phyloP scores from a whole-genome alignment of 305 asterid species.

The Petunia hybrid region DNA sequence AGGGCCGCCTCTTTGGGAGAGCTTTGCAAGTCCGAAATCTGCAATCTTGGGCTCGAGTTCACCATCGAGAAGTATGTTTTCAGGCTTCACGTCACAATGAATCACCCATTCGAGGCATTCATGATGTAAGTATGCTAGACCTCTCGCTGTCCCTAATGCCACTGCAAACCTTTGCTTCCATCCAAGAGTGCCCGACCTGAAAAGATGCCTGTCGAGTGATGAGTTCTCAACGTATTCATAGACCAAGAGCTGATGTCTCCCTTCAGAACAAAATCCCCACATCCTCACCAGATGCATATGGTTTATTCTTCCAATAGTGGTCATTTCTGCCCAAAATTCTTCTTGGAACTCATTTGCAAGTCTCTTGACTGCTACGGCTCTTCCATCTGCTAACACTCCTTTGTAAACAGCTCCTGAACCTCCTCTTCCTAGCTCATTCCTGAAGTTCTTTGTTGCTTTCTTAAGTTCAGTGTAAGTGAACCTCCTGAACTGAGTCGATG shows the following conservation, averaged over 20 bases:
- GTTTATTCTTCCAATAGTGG: slow-evolving; percentile 64
- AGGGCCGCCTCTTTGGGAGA: slow-evolving; percentile 56
- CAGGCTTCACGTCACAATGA: slow-evolving; percentile 84
- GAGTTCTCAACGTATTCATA: slow-evolving; percentile 61
- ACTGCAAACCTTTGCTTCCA: slow-evolving; percentile 67
- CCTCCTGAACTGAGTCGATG: slow-evolving; percentile 63
- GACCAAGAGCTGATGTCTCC: slow-evolving; percentile 55
- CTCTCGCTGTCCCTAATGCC: slow-evolving; percentile 74
- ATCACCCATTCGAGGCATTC: slow-evolving; percentile 89
- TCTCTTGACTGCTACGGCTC: slow-evolving; percentile 69
- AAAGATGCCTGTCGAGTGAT: slow-evolving; percentile 64
- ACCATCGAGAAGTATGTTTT: slow-evolving; percentile 67
- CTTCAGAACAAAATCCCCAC: slow-evolving; percentile 70
- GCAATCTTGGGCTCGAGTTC: slow-evolving; percentile 74
- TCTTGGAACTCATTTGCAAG: slow-evolving; percentile 61
- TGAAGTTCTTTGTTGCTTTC: slow-evolving; percentile 64
- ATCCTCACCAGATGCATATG: slow-evolving; percentile 78
- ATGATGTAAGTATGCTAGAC: slow-evolving; percentile 77
- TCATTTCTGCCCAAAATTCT: slow-evolving; percentile 68
- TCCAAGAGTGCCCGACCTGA: slow-evolving; percentile 44
- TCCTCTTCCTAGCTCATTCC: slow-evolving; percentile 70
- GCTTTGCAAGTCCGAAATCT: slow-evolving; percentile 78
- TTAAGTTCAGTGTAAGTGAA: slow-evolving; percentile 59
- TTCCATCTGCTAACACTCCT: slow-evolving; percentile 59
- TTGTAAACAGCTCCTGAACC: slow-evolving; percentile 71